Conservation (phyloP, 345 rosid genomes). For the Euphorbia pulcherrima region DNA sequence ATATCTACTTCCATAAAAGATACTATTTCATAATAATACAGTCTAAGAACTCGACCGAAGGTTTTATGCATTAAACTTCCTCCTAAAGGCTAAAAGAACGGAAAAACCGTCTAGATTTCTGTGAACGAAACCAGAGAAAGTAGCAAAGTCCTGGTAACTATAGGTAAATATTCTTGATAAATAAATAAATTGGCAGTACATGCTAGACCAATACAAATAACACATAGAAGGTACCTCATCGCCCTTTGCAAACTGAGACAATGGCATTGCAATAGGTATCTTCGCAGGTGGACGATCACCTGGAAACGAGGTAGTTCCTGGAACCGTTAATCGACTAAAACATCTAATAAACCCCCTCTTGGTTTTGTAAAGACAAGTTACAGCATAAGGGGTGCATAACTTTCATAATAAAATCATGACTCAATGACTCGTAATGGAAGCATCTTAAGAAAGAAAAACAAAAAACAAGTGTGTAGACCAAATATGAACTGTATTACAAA, state of each 20-base stretch:
- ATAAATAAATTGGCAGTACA: constrained; percentile 3
- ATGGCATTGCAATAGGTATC: constrained; percentile 80
- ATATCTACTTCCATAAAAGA: neutral
- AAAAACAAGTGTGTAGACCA: neutral
- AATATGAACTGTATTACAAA: constrained; percentile 6
- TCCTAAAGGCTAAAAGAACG: neutral
- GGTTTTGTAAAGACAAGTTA: neutral
- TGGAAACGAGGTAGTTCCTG: constrained; percentile 27
- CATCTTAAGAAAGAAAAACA: neutral
- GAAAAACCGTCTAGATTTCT: neutral
- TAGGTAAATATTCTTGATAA: neutral
- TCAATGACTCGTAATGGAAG: neutral
- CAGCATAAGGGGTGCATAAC: constrained; percentile 4
- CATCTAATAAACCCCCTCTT: neutral
- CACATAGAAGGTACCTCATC: constrained; percentile 47
- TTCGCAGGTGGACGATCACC: constrained; percentile 87
- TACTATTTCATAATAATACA: neutral
- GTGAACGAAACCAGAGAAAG: neutral
- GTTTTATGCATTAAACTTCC: neutral
- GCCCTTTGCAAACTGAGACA: constrained; percentile 50
- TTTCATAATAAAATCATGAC: neutral
- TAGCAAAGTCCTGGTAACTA: neutral
- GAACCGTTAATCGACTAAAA: constrained; percentile 4
- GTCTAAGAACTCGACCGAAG: too few relatives aligned
- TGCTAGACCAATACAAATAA: constrained; percentile 3